Conservation (phyloP, 768 basidiomycete species). For the Daedaleopsis nitida region DNA sequence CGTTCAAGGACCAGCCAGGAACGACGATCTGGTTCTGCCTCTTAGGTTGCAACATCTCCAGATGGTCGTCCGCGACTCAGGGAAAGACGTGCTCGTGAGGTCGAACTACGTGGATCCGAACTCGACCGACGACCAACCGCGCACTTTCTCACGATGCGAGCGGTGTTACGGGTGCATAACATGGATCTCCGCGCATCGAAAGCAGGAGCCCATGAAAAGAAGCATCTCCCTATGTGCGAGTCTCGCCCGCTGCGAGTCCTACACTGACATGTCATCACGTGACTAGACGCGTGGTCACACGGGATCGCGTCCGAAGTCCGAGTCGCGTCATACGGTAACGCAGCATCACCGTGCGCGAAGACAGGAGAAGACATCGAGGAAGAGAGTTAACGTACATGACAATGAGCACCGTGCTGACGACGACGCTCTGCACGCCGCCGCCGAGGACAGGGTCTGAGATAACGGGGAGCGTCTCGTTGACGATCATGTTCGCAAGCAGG, state of each 20-base stretch:
- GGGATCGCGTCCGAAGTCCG: conserved; percentile 16
- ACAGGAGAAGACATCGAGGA: background rate
- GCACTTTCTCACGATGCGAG: no score
- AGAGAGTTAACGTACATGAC: conserved; percentile 68
- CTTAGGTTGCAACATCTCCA: no score
- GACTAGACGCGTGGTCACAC: conserved; percentile 4
- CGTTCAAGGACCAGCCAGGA: background rate
- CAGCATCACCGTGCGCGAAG: background rate
- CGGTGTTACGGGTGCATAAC: no score
- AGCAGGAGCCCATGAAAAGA: no score
- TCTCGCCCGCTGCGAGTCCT: no score
- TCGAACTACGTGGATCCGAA: no score
- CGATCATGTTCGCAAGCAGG: conserved; percentile 88
- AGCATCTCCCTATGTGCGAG: no score
- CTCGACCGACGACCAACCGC: no score
- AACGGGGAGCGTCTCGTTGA: conserved; percentile 85
- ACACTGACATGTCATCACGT: background rate
- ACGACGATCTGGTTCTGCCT: background rate
- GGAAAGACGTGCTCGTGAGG: no score
- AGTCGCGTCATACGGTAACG: background rate
- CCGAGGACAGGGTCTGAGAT: conserved; percentile 81
- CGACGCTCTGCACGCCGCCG: conserved; percentile 75
- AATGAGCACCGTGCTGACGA: conserved; percentile 82
- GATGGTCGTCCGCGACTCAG: no score
- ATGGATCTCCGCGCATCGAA: no score